A percentile compares a stretch with the other conserved stretches of the same genome.
phyloP scores from a whole-genome alignment of 192 early-diverging fungal genomes.

The Linnemannia exigua region DNA sequence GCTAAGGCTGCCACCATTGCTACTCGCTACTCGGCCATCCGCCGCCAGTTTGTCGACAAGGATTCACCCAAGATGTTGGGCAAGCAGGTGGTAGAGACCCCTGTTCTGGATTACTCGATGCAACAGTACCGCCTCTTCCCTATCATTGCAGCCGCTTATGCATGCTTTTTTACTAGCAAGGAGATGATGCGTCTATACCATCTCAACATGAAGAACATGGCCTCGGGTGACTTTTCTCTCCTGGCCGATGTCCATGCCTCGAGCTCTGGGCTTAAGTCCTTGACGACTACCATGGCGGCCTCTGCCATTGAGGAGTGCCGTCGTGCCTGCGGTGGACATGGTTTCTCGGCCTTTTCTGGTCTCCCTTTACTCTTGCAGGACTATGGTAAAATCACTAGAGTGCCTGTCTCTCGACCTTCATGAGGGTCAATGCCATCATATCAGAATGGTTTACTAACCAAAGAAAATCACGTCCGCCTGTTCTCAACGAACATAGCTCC shows the following conservation, averaged over 20 bases:
- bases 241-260: conserved; percentile 83
- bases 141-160: conserved; percentile 77
- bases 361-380: conserved; percentile 78
- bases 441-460: neutral
- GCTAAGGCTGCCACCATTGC: conserved; percentile 81
- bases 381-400: conserved; percentile 43
- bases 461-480: neutral
- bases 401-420: neutral
- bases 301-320: conserved; percentile 80
- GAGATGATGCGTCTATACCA: conserved; percentile 74
- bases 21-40: conserved; percentile 76
- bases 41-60: conserved; percentile 79
- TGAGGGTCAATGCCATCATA: no score
- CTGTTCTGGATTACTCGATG: conserved; percentile 83
- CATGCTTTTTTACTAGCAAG: conserved; percentile 76
- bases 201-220: conserved; percentile 68
- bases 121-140: conserved; percentile 82
- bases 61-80: conserved; percentile 60
- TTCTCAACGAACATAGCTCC: conserved; percentile 54
- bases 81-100: conserved; percentile 67
- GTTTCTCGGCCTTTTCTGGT: conserved; percentile 80
- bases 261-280: conserved; percentile 78
- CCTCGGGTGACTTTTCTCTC: conserved; percentile 70
- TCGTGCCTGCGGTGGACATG: conserved; percentile 83
- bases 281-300: conserved; percentile 75